Base-by-base conservation (phyloP, 208 protist genomes). In the Pavlovales sp. region DNA sequence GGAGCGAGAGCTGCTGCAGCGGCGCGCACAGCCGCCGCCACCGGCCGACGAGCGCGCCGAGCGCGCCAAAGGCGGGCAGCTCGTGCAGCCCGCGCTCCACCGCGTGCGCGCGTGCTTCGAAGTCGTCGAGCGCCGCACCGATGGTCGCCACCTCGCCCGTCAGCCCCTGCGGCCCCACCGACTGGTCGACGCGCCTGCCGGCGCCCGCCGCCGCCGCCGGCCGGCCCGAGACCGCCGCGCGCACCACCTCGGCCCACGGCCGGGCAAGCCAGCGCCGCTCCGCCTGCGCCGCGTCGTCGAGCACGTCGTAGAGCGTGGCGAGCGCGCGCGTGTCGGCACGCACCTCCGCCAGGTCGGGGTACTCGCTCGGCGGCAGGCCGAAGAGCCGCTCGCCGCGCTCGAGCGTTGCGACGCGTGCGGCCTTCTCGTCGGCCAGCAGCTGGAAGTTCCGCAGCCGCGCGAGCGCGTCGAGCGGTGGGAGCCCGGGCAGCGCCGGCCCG, bases 21-120 rank as follows among this genome's bases (percentile, higher is more conserved):
- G 96, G 75, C 42, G 95, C 94, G n/a, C 96, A 86, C 7, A 90
- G 91, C 36, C 93, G 90, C 71, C 86, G 75, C 79, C 96, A 96
- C 46, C 95, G 93, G 75, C 95, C 94, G 46, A 96, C 93, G 18
- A 82, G 94, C 38, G 89, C 66, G 83, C 94, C 93, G n/a, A 97
- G 91, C 75, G 96, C 94, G 22, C 85, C 34, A 75, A 94, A 96
- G 28, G 94, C 94, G 30, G 92, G 71, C 95, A 94, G 96, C 37
- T 89, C 79, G 66, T 90, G 79, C 83, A 96, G 90, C n/a, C 41
- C 88, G 57, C 92, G 89, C 18, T 90, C 90, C 88, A 96, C 42
- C 26, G 40, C 57, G 30, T 88, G 79, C 78, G 86, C 93, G 44
- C 86, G 77, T 34, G 77, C 34, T 71, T 94, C 85, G 75, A 94